These are phyloP conservation scores for Ceriops tagal DNA, from an alignment of 345 rosid genomes.

Conservation along the genomic window DNA sequence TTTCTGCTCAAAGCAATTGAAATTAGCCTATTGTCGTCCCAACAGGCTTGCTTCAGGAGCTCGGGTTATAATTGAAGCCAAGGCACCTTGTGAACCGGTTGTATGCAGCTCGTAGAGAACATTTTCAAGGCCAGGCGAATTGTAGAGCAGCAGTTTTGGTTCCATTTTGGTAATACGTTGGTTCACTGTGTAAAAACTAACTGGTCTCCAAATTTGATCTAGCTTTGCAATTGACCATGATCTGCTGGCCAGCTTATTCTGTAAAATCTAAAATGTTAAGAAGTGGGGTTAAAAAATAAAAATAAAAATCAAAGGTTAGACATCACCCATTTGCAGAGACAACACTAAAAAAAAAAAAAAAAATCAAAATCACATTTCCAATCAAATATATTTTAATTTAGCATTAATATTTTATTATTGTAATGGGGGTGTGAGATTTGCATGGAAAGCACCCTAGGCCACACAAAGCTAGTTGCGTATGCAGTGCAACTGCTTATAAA, in stretches of 20 bases:
- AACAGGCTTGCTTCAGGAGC: slow-evolving; percentile 99
- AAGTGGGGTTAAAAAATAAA: not conserved
- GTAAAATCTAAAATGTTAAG: slow-evolving; percentile 27
- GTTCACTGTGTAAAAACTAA: slow-evolving; percentile 12
- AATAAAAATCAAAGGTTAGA: too few species aligned
- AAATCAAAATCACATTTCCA: too few species aligned
- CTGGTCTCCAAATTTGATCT: slow-evolving; percentile 17
- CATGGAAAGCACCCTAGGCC: too few species aligned
- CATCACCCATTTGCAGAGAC: too few species aligned
- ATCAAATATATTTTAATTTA: too few species aligned
- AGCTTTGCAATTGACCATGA: slow-evolving; percentile 29
- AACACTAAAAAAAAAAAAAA: too few species aligned
- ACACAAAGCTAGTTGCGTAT: too few species aligned
- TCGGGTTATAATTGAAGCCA: slow-evolving; percentile 83
- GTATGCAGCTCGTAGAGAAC: slow-evolving; percentile 33
- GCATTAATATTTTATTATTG: too few species aligned
- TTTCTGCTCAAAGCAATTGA: slow-evolving; percentile 2
- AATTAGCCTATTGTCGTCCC: slow-evolving; percentile 10
- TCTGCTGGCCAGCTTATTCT: slow-evolving; percentile 26
- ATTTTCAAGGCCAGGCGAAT: slow-evolving; percentile 9
- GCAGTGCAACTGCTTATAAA: too few species aligned
- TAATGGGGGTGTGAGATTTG: too few species aligned
- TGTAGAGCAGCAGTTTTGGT: slow-evolving; percentile 2
- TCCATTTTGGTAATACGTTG: slow-evolving; percentile 4
- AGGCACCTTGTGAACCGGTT: slow-evolving; percentile 37